phyloP scores from a whole-genome alignment of 1,139 yeast species.

The Pichia inconspicua region DNA sequence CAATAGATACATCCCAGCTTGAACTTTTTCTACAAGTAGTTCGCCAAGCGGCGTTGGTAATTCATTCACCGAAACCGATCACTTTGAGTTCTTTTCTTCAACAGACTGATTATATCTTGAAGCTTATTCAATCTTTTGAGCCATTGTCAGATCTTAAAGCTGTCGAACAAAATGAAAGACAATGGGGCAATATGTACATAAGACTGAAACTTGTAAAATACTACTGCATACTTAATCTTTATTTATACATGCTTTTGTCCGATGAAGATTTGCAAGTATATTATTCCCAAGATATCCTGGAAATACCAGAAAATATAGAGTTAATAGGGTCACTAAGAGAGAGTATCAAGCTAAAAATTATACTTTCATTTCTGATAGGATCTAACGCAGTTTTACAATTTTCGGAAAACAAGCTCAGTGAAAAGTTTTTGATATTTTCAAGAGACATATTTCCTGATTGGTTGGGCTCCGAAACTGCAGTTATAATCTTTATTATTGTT shows the following conservation, averaged over 20 bases:
- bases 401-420: constrained; percentile 1
- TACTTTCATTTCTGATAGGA: constrained; percentile 3
- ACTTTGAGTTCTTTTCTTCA: constrained; percentile 5
- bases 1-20: not conserved
- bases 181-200: constrained; percentile 6
- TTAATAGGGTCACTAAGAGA: too few species aligned
- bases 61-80: not conserved
- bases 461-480: constrained; percentile 5
- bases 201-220: constrained; percentile 8
- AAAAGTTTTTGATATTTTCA: constrained; percentile 7
- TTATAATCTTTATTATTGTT: constrained; percentile 2
- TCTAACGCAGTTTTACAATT: constrained; percentile 2
- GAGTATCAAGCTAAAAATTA: not conserved
- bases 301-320: not conserved
- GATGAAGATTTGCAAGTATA: not conserved
- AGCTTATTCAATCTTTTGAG: not conserved
- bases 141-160: constrained; percentile 2
- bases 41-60: constrained; percentile 2
- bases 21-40: not conserved
- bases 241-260: not conserved
- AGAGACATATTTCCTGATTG: constrained; percentile 10
- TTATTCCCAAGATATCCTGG: constrained; percentile 1
- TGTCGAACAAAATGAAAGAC: constrained; percentile 5
- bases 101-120: not conserved
- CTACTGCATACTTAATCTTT: not conserved